Conservation (phyloP, 2,329 filamentous ascomycete species). For the Cercospora sp. region DNA sequence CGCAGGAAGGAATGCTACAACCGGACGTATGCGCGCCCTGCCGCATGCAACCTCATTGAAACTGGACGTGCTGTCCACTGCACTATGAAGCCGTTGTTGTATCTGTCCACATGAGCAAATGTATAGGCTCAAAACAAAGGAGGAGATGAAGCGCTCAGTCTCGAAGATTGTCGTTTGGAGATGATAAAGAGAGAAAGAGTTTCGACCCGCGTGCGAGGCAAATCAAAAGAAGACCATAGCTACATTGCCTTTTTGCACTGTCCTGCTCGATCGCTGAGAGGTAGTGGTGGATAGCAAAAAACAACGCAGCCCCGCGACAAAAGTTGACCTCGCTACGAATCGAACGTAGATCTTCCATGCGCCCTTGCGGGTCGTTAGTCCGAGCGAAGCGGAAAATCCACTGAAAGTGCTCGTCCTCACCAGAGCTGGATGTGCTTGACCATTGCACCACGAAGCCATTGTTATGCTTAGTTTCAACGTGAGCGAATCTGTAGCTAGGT, state of each 20-base stretch:
- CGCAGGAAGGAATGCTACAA: too few relatives aligned
- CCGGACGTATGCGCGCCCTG: too few relatives aligned
- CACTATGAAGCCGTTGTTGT: too few relatives aligned
- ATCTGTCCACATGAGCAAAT: too few relatives aligned
- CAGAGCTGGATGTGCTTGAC: neutral
- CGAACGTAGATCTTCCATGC: neutral
- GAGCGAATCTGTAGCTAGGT: neutral
- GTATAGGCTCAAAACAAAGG: too few relatives aligned
- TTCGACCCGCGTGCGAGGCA: neutral
- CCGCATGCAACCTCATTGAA: too few relatives aligned
- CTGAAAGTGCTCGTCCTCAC: neutral
- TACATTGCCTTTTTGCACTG: neutral
- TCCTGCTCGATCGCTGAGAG: neutral
- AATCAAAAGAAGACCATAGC: neutral
- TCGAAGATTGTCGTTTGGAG: too few relatives aligned
- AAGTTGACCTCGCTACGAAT: neutral
- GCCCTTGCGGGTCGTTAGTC: neutral
- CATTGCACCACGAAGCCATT: neutral
- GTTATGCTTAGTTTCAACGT: neutral
- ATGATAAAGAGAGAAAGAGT: too few relatives aligned
- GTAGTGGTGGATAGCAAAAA: neutral
- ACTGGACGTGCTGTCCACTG: too few relatives aligned
- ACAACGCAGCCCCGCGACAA: neutral
- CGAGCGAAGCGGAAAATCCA: neutral
- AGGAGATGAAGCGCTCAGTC: too few relatives aligned